Evolutionary conservation across 805 yeast genomes (phyloP).

Genomic region (Schwanniomyces yamadae): DNA sequence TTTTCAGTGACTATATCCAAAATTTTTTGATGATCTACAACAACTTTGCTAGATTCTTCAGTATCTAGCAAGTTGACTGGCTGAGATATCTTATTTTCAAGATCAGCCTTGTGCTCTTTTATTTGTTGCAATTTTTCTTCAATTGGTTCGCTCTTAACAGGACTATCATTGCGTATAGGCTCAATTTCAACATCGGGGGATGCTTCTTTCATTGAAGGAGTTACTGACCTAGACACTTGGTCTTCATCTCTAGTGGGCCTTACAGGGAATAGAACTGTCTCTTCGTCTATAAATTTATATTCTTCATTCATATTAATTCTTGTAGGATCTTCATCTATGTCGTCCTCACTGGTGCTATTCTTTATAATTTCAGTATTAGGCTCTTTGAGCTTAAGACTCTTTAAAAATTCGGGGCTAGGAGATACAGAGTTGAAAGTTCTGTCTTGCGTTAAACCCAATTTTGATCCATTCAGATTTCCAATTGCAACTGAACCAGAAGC

Average conservation of each 20-base stretch:
- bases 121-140: constrained; percentile 28
- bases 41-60: constrained; percentile 30
- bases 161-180: constrained; percentile 1
- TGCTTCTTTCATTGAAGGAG: constrained; percentile 10
- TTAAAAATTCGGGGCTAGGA: constrained; percentile 43
- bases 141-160: constrained; percentile 30
- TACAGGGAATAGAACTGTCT: constrained; percentile 64
- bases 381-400: constrained; percentile 32
- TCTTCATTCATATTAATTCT: constrained; percentile 66
- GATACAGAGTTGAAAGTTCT: constrained; percentile 31
- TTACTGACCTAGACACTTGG: constrained; percentile 20
- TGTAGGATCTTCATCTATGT: constrained; percentile 41
- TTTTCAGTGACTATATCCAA: constrained; percentile 24
- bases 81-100: constrained; percentile 27
- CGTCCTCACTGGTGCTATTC: constrained; percentile 15
- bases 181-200: constrained; percentile 6
- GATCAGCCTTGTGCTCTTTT: constrained; percentile 23
- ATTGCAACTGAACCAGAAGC: constrained; percentile 60
- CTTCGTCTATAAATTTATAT: constrained; percentile 51
- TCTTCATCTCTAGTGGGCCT: constrained; percentile 59
- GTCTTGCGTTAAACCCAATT: constrained; percentile 27
- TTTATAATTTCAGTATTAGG: constrained; percentile 22
- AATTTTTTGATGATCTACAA: constrained; percentile 31
- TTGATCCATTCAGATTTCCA: constrained; percentile 29
- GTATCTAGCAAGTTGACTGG: constrained; percentile 28